A percentile compares a stretch with the other conserved stretches of the same genome.
Conservation (phyloP, 2,329 filamentous ascomycete species). For the Penicillium aurantiogriseum region DNA sequence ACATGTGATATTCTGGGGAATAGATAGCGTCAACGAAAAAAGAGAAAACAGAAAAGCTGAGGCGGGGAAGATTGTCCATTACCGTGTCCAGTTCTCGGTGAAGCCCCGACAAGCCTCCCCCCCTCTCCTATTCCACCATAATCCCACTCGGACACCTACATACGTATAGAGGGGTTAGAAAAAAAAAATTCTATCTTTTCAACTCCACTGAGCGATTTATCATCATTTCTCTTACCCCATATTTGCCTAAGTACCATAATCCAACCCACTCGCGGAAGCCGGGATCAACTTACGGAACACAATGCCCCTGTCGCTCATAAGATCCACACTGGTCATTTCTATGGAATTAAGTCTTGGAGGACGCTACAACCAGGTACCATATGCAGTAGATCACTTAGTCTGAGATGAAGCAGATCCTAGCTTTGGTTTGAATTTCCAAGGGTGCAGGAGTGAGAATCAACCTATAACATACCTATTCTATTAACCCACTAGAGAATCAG, state of each 20-base stretch:
- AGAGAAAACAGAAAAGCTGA: neutral
- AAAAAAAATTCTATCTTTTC: neutral
- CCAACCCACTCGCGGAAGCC: neutral
- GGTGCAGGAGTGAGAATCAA: no score
- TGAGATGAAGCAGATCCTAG: neutral
- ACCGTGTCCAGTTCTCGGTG: conserved; percentile 23
- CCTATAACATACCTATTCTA: neutral
- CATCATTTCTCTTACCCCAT: conserved; percentile 7
- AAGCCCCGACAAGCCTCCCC: conserved; percentile 2
- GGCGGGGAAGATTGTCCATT: neutral
- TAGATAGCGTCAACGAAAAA: neutral
- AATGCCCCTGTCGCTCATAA: neutral
- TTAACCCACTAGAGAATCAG: neutral
- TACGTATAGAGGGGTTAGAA: neutral
- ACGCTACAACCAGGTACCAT: conserved; percentile 1
- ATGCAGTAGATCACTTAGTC: conserved; percentile 11
- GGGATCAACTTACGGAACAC: neutral
- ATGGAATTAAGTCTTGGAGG: neutral
- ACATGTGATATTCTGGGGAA: conserved; percentile 9
- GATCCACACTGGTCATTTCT: neutral
- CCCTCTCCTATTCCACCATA: no score
- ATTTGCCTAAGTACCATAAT: conserved; percentile 2
- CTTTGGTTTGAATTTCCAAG: neutral
- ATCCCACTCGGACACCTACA: neutral
- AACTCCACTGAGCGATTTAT: conserved; percentile 13